Evolutionary conservation across 2,329 filamentous ascomycete species (phyloP).

Genomic region (Aureobasidium sp.): DNA sequence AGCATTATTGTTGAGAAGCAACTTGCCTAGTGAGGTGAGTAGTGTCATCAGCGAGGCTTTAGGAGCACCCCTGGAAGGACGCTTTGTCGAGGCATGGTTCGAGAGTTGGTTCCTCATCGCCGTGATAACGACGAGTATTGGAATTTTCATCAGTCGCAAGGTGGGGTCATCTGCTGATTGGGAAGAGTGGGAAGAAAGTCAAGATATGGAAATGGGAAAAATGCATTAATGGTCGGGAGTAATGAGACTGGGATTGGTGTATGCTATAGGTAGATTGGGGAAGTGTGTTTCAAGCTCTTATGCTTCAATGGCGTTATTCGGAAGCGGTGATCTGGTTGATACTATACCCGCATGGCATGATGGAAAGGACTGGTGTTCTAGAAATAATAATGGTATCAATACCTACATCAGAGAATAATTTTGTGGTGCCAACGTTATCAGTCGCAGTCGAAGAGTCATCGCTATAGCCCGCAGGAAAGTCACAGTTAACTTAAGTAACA

Average conservation of each 20-base stretch:
- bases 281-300: not conserved
- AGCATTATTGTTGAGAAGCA: conserved; percentile 68
- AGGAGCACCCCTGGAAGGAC: conserved; percentile 64
- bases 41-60: conserved; percentile 71
- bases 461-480: no score
- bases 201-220: conserved; percentile 66
- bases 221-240: conserved; percentile 51
- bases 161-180: conserved; percentile 36
- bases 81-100: conserved; percentile 76
- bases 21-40: conserved; percentile 69
- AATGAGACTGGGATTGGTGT: no score
- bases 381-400: not conserved
- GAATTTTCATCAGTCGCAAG: conserved; percentile 65
- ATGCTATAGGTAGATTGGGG: not conserved
- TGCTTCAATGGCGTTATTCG: not conserved
- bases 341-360: not conserved
- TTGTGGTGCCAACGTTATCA: no score
- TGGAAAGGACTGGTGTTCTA: not conserved
- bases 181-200: conserved; percentile 42
- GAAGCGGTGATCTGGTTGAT: not conserved
- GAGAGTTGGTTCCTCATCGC: conserved; percentile 76
- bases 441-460: no score
- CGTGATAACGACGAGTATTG: conserved; percentile 58
- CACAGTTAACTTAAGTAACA: no score
- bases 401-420: not conserved